Evolutionary conservation across 1,284 basidiomycete genomes (phyloP).

Genomic region (Xerocomus alliaceus): DNA sequence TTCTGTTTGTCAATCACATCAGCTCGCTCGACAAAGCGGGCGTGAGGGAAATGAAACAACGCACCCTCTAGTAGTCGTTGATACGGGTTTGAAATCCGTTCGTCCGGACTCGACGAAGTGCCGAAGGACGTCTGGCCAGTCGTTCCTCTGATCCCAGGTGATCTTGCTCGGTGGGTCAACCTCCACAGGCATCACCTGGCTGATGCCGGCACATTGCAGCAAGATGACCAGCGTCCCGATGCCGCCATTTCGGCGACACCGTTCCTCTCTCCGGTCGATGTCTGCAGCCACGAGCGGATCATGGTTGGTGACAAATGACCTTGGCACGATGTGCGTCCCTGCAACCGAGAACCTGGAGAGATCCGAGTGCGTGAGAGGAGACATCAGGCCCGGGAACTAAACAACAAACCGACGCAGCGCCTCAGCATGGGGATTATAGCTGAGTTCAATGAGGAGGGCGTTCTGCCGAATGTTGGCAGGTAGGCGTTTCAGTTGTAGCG

Average conservation of each 20-base stretch:
- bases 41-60: constrained; percentile 29
- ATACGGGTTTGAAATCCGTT: constrained; percentile 79
- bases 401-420: constrained; percentile 65
- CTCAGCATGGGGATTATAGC: constrained; percentile 59
- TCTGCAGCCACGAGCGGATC: constrained; percentile 77
- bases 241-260: constrained; percentile 72
- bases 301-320: constrained; percentile 65
- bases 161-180: constrained; percentile 77
- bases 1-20: constrained; percentile 28
- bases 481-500: constrained; percentile 75
- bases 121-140: constrained; percentile 70
- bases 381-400: constrained; percentile 24
- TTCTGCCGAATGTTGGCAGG: constrained; percentile 77
- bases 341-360: constrained; percentile 65
- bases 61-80: constrained; percentile 74
- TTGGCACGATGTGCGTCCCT: constrained; percentile 70
- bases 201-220: constrained; percentile 73
- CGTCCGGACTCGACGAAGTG: constrained; percentile 77
- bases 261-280: constrained; percentile 76
- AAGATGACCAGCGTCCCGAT: constrained; percentile 76
- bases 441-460: constrained; percentile 73
- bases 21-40: constrained; percentile 14
- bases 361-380: constrained; percentile 23
- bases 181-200: constrained; percentile 83
- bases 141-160: constrained; percentile 72